Evolutionary conservation across 148 eudicot genomes (phyloP).

Genomic region (Polygonum aviculare): DNA sequence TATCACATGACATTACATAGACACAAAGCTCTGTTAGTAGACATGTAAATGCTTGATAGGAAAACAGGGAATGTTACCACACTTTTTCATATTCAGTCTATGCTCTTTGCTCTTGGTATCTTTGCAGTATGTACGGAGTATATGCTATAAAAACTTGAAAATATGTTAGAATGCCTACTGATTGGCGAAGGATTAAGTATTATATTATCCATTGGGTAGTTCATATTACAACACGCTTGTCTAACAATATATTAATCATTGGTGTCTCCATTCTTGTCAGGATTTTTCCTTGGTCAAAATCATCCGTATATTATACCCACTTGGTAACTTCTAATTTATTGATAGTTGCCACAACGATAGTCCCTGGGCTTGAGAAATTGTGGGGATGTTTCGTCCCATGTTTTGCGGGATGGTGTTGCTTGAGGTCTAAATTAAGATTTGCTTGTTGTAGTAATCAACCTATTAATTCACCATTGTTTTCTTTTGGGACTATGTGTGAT

Average conservation of each 20-base stretch:
- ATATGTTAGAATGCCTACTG: neutral
- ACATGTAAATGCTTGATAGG: neutral
- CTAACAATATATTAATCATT: neutral
- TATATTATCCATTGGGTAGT: neutral
- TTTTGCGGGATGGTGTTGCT: conserved; percentile 9
- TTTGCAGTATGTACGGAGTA: neutral
- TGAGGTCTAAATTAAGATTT: neutral
- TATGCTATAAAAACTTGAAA: neutral
- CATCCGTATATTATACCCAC: neutral
- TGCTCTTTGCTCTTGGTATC: neutral
- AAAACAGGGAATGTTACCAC: neutral
- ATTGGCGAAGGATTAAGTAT: neutral
- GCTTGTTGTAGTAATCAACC: neutral
- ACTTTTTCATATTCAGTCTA: neutral
- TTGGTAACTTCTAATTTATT: conserved; percentile 1
- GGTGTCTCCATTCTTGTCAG: neutral
- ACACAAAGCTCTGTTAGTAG: neutral
- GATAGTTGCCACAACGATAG: conserved; percentile 1
- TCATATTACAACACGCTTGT: conserved; percentile 3
- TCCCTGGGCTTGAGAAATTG: conserved; percentile 2
- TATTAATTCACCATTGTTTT: neutral
- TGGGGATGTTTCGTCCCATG: conserved; percentile 4
- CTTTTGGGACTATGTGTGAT: neutral
- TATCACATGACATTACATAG: neutral
- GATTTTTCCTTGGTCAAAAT: neutral